Evolutionary conservation across 139 green algal species (phyloP), one percentile per base, ranked within the genome.

Genomic region (Chlorella vulgaris): DNA sequence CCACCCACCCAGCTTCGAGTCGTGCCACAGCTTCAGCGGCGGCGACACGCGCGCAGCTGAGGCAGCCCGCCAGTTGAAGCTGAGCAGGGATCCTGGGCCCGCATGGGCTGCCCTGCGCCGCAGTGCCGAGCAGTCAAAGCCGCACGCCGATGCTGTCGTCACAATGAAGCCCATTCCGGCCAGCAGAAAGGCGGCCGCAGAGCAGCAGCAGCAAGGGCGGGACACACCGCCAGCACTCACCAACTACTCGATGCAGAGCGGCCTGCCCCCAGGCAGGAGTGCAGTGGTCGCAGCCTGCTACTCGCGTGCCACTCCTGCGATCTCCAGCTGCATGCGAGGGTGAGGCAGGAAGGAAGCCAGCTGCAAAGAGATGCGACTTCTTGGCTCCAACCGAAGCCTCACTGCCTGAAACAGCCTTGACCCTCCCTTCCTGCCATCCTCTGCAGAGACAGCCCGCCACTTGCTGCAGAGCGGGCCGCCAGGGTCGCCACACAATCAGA

Each of bases 401-500:
- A n/a, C n/a, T n/a, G n/a, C n/a, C n/a, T n/a, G n/a, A n/a, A 10
- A 58, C 47, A 58, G 10, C 47, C 47, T 24, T 15, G 15, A 58
- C 47, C 47, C 47, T 24, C 10, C 13, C 47, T 58, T 10, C 13
- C 47, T 58, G 47, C 47, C 28, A 40, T 50, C 18, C 65, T 22
- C 65, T 50, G 65, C 68, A 75, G 68, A 39, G 28, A 75, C 50
- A 78, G 71, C 71, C 71, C 71, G 22, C 33, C 58, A 39, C 39
- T 78, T 35, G 71, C 71, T 15, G 53, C 71, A 7, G 71, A 67
- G 33, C 71, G 71, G 13, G 71, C 71, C 2, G 53, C 71, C 0
- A 21, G 19, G n/a, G 47, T 35, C 4, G 71, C 71, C 2, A 47
- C 29, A 4, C 22, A 33, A 31, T 15, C 21, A 7, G 71, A 78